phyloP scores from a whole-genome alignment of 2,329 filamentous ascomycete species.

The Colletotrichum higginsianum region DNA sequence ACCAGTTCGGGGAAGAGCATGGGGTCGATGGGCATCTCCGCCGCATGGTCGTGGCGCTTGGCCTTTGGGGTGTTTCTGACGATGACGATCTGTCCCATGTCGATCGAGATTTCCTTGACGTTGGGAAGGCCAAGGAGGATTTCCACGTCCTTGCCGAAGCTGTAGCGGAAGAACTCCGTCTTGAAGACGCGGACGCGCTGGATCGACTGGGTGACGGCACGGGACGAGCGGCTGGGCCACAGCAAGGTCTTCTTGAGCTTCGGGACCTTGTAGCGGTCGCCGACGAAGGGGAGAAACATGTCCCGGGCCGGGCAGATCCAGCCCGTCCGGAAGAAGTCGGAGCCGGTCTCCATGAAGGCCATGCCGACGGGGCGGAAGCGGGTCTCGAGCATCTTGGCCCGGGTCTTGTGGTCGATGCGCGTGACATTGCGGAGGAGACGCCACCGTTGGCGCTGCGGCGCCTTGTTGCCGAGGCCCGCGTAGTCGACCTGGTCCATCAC shows the following conservation, averaged over 20 bases:
- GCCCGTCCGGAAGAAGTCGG: background rate
- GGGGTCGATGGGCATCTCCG: too few species aligned
- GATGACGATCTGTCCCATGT: too few species aligned
- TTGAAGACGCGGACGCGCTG: constrained; percentile 8
- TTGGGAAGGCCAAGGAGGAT: background rate
- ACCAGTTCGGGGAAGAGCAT: too few species aligned
- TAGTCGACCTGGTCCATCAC: constrained; percentile 17
- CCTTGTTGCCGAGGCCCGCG: background rate
- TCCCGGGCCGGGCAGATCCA: constrained; percentile 11
- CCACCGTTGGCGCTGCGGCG: constrained; percentile 3
- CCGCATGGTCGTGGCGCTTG: too few species aligned
- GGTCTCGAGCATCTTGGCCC: too few species aligned
- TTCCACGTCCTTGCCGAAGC: background rate
- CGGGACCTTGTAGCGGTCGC: too few species aligned
- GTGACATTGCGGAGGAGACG: background rate
- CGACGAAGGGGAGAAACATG: background rate
- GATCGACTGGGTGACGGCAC: background rate
- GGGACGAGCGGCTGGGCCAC: background rate
- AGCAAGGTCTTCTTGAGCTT: too few species aligned
- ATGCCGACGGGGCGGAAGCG: constrained; percentile 3
- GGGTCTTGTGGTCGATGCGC: too few species aligned
- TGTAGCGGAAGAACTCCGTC: background rate
- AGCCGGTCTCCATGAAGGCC: background rate
- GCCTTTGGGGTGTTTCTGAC: too few species aligned
- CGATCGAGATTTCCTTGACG: too few species aligned